Evolutionary conservation across 2,329 filamentous ascomycete species (phyloP).

Genomic region (Fusarium bulbicola): DNA sequence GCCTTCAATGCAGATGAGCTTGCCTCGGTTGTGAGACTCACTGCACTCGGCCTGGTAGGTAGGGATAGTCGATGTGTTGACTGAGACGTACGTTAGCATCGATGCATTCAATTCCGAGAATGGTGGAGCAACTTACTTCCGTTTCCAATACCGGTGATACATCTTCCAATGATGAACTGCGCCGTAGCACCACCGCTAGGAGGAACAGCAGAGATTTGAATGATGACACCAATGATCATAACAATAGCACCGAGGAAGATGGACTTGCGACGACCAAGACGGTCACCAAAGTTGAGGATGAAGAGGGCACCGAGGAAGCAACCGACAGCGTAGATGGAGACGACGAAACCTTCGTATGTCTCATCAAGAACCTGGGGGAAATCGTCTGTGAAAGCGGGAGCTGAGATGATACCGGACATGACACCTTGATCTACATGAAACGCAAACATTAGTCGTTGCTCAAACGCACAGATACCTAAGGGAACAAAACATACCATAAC

Average conservation of each 20-base stretch:
- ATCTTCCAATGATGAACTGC: constrained; percentile 61
- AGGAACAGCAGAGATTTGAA: constrained; percentile 60
- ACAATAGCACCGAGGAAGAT: constrained; percentile 64
- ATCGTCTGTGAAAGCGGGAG: constrained; percentile 57
- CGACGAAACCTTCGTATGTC: constrained; percentile 58
- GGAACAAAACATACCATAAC: constrained; percentile 14
- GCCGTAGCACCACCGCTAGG: constrained; percentile 48
- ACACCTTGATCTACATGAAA: constrained; percentile 57
- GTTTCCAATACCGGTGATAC: constrained; percentile 64
- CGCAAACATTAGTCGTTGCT: background rate
- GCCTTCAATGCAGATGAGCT: constrained; percentile 62
- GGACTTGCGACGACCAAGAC: constrained; percentile 60
- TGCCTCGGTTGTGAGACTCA: constrained; percentile 61
- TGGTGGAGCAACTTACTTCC: constrained; percentile 41
- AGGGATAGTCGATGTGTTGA: constrained; percentile 60
- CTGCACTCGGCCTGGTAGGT: constrained; percentile 66
- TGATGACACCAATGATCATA: constrained; percentile 68
- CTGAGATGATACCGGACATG: constrained; percentile 64
- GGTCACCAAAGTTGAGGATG: constrained; percentile 63
- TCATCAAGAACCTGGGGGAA: constrained; percentile 54
- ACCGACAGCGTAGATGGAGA: constrained; percentile 62
- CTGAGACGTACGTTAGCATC: background rate
- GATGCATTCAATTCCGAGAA: accelerated
- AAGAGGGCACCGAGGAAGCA: constrained; percentile 62
- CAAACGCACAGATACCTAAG: constrained; percentile 31